Evolutionary conservation across 2,329 filamentous ascomycete species (phyloP).

Genomic region (Camptophora hylomeconis): DNA sequence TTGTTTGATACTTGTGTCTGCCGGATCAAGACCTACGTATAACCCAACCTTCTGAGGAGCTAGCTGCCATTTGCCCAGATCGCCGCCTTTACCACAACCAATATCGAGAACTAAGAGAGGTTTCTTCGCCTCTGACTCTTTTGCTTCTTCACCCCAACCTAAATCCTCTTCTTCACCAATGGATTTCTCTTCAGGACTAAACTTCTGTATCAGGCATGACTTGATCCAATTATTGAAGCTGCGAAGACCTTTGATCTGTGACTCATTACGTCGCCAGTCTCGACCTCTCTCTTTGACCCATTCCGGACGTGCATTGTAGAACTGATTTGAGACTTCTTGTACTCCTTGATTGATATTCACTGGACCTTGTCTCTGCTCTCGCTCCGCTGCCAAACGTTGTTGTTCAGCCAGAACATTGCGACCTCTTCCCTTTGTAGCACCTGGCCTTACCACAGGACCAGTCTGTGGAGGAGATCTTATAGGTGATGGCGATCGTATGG

Average conservation of each 20-base stretch:
- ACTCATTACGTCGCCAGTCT: constrained; percentile 89
- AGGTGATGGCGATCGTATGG: constrained; percentile 31
- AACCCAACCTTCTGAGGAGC: constrained; percentile 82
- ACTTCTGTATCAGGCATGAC: constrained; percentile 93
- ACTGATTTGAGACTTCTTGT: constrained; percentile 76
- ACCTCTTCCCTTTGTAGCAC: constrained; percentile 33
- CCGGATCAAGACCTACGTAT: constrained; percentile 89
- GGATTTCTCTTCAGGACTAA: constrained; percentile 64
- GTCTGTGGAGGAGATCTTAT: constrained; percentile 29
- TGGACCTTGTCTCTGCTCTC: constrained; percentile 22
- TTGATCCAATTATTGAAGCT: constrained; percentile 99
- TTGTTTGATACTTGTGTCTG: constrained; percentile 82
- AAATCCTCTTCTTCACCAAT: constrained; percentile 31
- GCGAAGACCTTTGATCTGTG: constrained; percentile 84
- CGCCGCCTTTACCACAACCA: constrained; percentile 92
- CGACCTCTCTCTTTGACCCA: constrained; percentile 80
- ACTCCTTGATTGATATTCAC: constrained; percentile 41
- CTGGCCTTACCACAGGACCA: constrained; percentile 28
- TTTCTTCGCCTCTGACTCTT: constrained; percentile 26
- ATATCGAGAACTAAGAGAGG: constrained; percentile 78
- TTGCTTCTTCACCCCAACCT: constrained; percentile 30
- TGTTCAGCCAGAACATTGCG: constrained; percentile 29
- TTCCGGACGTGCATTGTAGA: constrained; percentile 94
- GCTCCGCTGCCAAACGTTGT: constrained; percentile 24
- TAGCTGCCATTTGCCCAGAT: constrained; percentile 90